phyloP scores from a whole-genome alignment of 352 stramenopile genomes.

The Pythium folliculosum region DNA sequence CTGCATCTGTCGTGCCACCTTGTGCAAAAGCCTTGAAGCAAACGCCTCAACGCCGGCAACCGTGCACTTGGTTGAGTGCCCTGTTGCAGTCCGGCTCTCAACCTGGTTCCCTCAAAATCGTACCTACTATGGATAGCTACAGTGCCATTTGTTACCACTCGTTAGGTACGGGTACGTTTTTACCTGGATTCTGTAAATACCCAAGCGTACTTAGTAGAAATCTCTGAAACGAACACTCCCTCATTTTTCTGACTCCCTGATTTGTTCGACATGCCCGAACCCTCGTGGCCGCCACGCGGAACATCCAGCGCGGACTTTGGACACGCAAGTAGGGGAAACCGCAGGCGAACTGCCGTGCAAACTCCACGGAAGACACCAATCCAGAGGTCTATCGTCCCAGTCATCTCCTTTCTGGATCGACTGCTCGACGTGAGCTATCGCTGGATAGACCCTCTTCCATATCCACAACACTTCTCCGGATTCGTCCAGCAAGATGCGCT shows the following conservation, averaged over 20 bases:
- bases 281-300: constrained; percentile 11
- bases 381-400: neutral
- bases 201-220: constrained; percentile 9
- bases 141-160: neutral
- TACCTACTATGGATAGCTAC: neutral
- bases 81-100: neutral
- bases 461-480: neutral
- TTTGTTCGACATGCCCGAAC: neutral
- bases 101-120: neutral
- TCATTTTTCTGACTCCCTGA: constrained; percentile 12
- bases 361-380: neutral
- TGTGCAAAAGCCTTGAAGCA: too few species aligned
- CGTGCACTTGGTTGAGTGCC: too few species aligned
- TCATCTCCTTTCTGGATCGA: too few species aligned
- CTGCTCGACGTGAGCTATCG: neutral
- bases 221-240: neutral
- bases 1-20: too few species aligned
- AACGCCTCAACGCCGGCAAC: too few species aligned
- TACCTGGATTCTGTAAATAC: constrained; percentile 8
- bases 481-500: constrained; percentile 12
- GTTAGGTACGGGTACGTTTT: constrained; percentile 6
- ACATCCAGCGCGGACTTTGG: constrained; percentile 5
- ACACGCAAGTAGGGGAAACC: neutral
- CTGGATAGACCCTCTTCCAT: neutral
- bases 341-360: neutral